These are phyloP conservation scores for Penicillium sp. DNA, from an alignment of 2,329 filamentous ascomycete species.

Conservation along the genomic window DNA sequence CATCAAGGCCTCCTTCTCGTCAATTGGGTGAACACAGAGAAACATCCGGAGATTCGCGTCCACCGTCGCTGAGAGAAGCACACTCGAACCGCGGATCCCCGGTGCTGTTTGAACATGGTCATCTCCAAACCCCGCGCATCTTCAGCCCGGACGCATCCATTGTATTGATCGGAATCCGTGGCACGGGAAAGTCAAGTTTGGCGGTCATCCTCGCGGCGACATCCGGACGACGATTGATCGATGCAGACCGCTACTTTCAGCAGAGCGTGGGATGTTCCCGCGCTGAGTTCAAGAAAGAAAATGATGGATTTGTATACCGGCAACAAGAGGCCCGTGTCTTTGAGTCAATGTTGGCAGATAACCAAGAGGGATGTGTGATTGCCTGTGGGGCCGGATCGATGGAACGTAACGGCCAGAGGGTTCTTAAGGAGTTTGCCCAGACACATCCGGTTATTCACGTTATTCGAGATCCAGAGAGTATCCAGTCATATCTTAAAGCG, in stretches of 20 bases:
- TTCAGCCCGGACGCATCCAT: slow-evolving; percentile 66
- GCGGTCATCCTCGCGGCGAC: slow-evolving; percentile 72
- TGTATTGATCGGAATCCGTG: slow-evolving; percentile 68
- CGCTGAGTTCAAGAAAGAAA: slow-evolving; percentile 59
- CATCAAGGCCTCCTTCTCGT: slow-evolving; percentile 6
- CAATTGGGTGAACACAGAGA: slow-evolving; percentile 19
- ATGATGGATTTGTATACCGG: slow-evolving; percentile 62
- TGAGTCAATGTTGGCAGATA: slow-evolving; percentile 56
- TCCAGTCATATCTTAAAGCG: slow-evolving; percentile 61
- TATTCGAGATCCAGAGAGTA: slow-evolving; percentile 61
- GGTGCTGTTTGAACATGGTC: slow-evolving; percentile 20
- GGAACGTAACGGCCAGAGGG: slow-evolving; percentile 59
- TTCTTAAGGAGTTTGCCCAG: slow-evolving; percentile 60
- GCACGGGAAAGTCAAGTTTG: slow-evolving; percentile 71
- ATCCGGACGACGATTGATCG: slow-evolving; percentile 65
- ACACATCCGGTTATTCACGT: slow-evolving; percentile 70
- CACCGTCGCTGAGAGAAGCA: slow-evolving; percentile 21
- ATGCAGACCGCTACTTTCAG: slow-evolving; percentile 66
- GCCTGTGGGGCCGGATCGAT: slow-evolving; percentile 69
- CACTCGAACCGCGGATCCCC: slow-evolving; percentile 31
- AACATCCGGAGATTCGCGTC: slow-evolving; percentile 13
- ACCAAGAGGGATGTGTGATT: slow-evolving; percentile 62
- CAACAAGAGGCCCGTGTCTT: slow-evolving; percentile 62
- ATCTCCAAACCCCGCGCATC: slow-evolving; percentile 26
- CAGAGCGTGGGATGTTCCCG: slow-evolving; percentile 61